Percentiles rank a stretch among this genome's conserved stretches.
phyloP scores from a whole-genome alignment of 2,329 filamentous ascomycete genomes.

The Ambrosiella beaveri region DNA sequence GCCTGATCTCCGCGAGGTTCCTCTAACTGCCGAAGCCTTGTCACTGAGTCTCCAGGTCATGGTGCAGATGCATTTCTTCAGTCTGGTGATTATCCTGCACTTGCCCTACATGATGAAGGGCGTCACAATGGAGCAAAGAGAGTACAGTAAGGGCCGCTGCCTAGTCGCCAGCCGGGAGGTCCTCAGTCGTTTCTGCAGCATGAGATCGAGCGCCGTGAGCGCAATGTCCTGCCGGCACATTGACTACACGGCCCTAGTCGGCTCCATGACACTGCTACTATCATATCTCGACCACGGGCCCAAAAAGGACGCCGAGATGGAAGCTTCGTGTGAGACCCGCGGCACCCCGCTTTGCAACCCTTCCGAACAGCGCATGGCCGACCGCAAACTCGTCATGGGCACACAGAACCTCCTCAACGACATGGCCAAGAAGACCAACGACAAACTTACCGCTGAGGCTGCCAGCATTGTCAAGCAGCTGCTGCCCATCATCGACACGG shows the following conservation, averaged over 20 bases:
- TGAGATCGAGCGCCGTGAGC: slow-evolving; percentile 25
- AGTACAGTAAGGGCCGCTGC: slow-evolving; percentile 30
- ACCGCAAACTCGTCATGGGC: slow-evolving; percentile 23
- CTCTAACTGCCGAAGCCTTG: slow-evolving; percentile 29
- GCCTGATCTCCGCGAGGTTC: slow-evolving; percentile 17
- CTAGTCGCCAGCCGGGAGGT: slow-evolving; percentile 34
- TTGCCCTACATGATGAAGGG: slow-evolving; percentile 35
- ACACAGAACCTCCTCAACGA: slow-evolving; percentile 23
- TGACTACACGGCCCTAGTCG: slow-evolving; percentile 35
- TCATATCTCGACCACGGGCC: slow-evolving; percentile 27
- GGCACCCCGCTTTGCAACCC: slow-evolving; percentile 5
- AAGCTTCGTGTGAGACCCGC: neutral
- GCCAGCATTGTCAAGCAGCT: slow-evolving; percentile 27
- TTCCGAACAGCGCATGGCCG: slow-evolving; percentile 18
- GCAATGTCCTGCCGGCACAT: slow-evolving; percentile 28
- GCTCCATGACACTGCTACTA: slow-evolving; percentile 32
- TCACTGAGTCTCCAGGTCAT: slow-evolving; percentile 27
- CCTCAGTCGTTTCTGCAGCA: slow-evolving; percentile 30
- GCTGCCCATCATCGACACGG: slow-evolving; percentile 24
- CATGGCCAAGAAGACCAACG: slow-evolving; percentile 23
- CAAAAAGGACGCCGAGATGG: neutral
- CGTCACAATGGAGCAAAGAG: slow-evolving; percentile 22
- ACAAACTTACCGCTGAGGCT: slow-evolving; percentile 26
- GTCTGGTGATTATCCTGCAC: slow-evolving; percentile 34
- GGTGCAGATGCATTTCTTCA: slow-evolving; percentile 33